A percentile compares a stretch with the other conserved stretches of the same genome.
phyloP scores from a whole-genome alignment of 2,329 filamentous ascomycete genomes.

The Hirsutella minnesotensis region DNA sequence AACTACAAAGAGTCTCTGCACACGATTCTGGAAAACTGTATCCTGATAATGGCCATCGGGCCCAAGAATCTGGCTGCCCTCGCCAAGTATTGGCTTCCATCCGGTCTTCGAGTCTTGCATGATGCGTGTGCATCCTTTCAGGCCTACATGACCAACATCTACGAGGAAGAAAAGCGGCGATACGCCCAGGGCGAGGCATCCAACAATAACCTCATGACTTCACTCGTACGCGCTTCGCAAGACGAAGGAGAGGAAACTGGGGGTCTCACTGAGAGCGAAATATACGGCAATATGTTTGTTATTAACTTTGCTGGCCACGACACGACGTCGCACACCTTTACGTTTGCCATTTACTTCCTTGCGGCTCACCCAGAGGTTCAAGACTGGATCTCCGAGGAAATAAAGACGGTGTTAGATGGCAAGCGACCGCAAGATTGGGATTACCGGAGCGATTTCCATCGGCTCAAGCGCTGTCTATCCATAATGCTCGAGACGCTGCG shows the following conservation, averaged over 20 bases:
- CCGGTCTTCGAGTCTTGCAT: background rate
- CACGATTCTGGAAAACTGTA: conserved; percentile 1
- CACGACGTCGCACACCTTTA: no score
- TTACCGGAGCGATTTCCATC: background rate
- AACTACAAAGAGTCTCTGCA: background rate
- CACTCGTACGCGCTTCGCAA: background rate
- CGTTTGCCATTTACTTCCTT: no score
- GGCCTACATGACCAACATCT: background rate
- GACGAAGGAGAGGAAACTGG: background rate
- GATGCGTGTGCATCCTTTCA: background rate
- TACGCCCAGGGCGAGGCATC: background rate
- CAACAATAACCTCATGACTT: background rate
- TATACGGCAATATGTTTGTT: background rate
- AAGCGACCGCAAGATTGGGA: background rate
- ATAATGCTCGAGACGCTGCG: background rate
- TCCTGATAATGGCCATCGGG: background rate
- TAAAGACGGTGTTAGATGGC: background rate
- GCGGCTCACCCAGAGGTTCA: background rate
- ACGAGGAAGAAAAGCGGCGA: background rate
- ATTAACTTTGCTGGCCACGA: background rate
- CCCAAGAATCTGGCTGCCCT: background rate
- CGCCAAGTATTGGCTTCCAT: background rate
- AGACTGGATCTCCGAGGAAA: background rate
- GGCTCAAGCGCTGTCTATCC: background rate
- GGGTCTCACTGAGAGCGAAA: background rate